Percentiles rank a stretch among this genome's conserved stretches.
Evolutionary conservation across 257 asterid genomes (phyloP).

Genomic region (Solanum bulbocastanum): DNA sequence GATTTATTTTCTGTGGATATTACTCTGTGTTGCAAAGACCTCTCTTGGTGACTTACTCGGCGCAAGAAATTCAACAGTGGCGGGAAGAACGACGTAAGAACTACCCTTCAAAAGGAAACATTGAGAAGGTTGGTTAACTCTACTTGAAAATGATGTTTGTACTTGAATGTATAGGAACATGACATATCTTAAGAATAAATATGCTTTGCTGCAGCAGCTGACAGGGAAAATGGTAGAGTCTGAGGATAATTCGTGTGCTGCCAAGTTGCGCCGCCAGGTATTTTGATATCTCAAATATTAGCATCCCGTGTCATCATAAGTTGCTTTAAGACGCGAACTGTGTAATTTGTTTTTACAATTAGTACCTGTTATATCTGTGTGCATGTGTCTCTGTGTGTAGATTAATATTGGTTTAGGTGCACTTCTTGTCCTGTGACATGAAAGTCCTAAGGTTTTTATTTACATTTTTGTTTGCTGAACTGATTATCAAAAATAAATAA

Average conservation of each 20-base stretch:
- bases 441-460: not conserved
- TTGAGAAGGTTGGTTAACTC: conserved; percentile 45
- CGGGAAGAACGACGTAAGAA: conserved; percentile 68
- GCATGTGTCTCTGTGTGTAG: not conserved
- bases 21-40: conserved; percentile 27
- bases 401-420: not conserved
- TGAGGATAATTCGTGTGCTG: conserved; percentile 29
- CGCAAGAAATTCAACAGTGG: conserved; percentile 81
- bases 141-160: not conserved
- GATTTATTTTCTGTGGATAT: conserved; percentile 1
- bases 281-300: conserved; percentile 7
- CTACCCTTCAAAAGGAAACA: conserved; percentile 58
- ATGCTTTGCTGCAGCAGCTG: conserved; percentile 42
- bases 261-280: conserved; percentile 82
- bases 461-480: not conserved
- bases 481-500: not conserved
- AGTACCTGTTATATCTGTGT: not conserved
- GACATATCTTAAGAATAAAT: not conserved
- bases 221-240: conserved; percentile 28
- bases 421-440: not conserved
- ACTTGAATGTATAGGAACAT: not conserved
- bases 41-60: conserved; percentile 45
- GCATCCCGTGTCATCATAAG: not conserved
- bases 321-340: not conserved
- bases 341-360: not conserved